Percentiles rank a stretch among this genome's conserved stretches.
These are phyloP conservation scores for Colletotrichum brevisporum DNA, from an alignment of 2,329 filamentous ascomycete species.

Conservation along the genomic window DNA sequence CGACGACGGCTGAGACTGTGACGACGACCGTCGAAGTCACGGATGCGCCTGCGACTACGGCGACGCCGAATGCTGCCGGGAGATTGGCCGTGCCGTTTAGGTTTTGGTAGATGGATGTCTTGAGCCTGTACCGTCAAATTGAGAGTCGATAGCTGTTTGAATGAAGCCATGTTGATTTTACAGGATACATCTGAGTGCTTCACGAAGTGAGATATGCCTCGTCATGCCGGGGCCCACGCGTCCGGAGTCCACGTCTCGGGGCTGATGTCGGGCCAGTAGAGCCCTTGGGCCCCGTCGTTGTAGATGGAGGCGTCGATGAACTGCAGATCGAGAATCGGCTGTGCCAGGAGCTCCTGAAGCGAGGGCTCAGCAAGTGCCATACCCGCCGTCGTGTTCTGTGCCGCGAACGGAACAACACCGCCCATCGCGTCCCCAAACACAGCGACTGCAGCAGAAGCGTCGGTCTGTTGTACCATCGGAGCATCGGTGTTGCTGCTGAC, in stretches of 20 bases:
- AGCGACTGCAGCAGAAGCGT: not conserved
- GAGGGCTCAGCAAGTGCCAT: slow-evolving; percentile 54
- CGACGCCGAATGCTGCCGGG: slow-evolving; percentile 29
- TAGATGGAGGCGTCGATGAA: slow-evolving; percentile 48
- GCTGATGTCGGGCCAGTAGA: slow-evolving; percentile 42
- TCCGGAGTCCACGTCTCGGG: slow-evolving; percentile 39
- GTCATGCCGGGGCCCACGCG: slow-evolving; percentile 28
- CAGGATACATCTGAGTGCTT: not conserved
- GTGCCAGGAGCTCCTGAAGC: slow-evolving; percentile 51
- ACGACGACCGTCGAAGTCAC: not conserved
- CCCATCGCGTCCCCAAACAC: slow-evolving; percentile 16
- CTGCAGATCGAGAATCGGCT: slow-evolving; percentile 50
- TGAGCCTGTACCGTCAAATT: too few relatives aligned
- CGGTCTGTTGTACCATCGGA: not conserved
- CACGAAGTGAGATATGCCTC: not conserved
- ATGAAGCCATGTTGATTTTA: not conserved
- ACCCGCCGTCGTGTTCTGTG: slow-evolving; percentile 47
- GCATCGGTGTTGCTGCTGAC: not conserved
- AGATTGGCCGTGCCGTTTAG: slow-evolving; percentile 28
- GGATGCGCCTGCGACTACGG: not conserved
- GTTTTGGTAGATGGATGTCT: slow-evolving; percentile 22
- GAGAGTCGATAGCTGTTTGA: too few relatives aligned
- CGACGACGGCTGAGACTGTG: not conserved
- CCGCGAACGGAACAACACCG: not conserved
- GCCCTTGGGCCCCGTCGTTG: slow-evolving; percentile 39